Base-by-base conservation (phyloP, 371 early-diverging fungal species). In the Rhizopus sp. region DNA sequence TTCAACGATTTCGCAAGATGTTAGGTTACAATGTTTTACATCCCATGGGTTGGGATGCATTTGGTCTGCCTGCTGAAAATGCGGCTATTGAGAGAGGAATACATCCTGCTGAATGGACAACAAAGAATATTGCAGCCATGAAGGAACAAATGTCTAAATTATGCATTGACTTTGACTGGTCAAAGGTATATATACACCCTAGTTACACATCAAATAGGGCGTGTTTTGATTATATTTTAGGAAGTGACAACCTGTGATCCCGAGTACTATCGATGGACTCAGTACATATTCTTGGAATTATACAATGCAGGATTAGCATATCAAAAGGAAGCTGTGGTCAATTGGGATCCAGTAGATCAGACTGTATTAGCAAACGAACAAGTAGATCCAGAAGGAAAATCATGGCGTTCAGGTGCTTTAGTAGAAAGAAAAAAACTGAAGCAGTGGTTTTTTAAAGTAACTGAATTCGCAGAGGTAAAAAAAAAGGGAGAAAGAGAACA, bases 11-110 rank as follows among this genome's bases (percentile, higher is more conserved):
- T 63, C 73, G 89, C 37, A 72, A 81, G 55, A 87, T 93, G 89
- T 74, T 62, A 46, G 93, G 93, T 8, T 81, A 82, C 58, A 73
- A 87, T 44, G 92, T 88, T 66, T 63, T 96, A 0, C 92, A 92
- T 70, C 96, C 99, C 1, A 98, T 98, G 90, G 99, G 98, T 4
- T 98, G 98, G 92, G 99, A 99, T 69, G 95, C 99, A 6, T 99
- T 98, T 80, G 99, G 99, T 4, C 84, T 99, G 10, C 99, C 99
- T 0, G 98, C 97, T 10, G 99, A 99, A 68, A 98, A 99, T 71
- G 96, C 95, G 0, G 99, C 99, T 2, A 92, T 96, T 35, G 93
- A 95, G 63, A 84, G 92, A 13, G 83, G 85, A 5, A 75, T 90
- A 35, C 84, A 86, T 37, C 98, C 99, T 4, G 71, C 74, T 4